These are phyloP conservation scores for Yamadazyma triangularis DNA, from an alignment of 1,139 yeast species.

Conservation along the genomic window DNA sequence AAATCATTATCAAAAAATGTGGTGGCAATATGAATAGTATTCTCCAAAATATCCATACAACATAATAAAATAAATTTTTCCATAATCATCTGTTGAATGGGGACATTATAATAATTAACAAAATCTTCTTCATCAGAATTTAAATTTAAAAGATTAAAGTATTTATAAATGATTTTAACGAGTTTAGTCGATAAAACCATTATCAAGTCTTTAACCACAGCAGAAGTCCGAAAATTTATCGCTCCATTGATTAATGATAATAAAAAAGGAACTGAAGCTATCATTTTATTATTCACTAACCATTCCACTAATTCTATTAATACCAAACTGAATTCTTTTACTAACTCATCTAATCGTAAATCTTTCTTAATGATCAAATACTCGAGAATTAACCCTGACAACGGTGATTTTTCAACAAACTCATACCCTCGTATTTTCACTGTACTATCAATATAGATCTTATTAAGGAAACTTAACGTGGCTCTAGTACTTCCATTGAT, in stretches of 20 bases:
- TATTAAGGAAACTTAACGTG: constrained; percentile 46
- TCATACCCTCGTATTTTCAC: constrained; percentile 27
- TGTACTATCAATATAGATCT: constrained; percentile 37
- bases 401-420: constrained; percentile 25
- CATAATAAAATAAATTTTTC: constrained; percentile 48
- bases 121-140: constrained; percentile 10
- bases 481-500: constrained; percentile 49
- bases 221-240: constrained; percentile 53
- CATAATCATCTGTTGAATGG: constrained; percentile 40
- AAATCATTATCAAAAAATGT: constrained; percentile 14
- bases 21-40: constrained; percentile 16
- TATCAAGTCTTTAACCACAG: constrained; percentile 36
- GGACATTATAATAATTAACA: constrained; percentile 24
- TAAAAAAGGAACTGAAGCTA: constrained; percentile 50
- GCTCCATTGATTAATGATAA: constrained; percentile 50
- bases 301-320: constrained; percentile 30
- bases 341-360: constrained; percentile 39
- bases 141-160: constrained; percentile 1
- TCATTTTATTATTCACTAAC: constrained; percentile 19
- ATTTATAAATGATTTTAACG: constrained; percentile 14
- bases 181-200: constrained; percentile 14
- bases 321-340: constrained; percentile 35
- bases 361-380: constrained; percentile 40
- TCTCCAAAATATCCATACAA: constrained; percentile 54
- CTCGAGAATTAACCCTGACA: constrained; percentile 28